Base-by-base conservation (phyloP, 192 early-diverging fungal species). In the Allomyces javanicus region DNA sequence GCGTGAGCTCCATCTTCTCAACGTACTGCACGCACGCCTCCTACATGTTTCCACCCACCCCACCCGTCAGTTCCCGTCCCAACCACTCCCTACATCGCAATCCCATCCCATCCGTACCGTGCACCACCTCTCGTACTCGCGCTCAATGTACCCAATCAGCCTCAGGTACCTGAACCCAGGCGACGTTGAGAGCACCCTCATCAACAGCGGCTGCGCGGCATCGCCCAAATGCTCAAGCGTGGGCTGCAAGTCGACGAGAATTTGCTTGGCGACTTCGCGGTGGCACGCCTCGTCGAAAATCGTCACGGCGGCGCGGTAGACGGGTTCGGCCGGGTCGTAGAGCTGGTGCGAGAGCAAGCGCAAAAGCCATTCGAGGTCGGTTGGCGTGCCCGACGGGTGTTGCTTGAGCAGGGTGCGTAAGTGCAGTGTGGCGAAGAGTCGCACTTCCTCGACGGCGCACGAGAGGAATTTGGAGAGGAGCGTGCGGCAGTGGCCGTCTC, bases 401-500 rank as follows among this genome's bases (percentile, higher is more conserved):
- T 9, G 85, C 81, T 1, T 89, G 69, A 90, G 70, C 21, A 92
- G 76, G 0, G 69, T 71, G n/a, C 87, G 81, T 7, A 90, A 68
- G 68, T 86, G 82, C 64, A 81, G 70, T 0, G 90, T 93, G 6
- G 89, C 80, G 71, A 83, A 89, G 10, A 89, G 70, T 1, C 90
- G 84, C 26, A 89, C 81, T 25, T 81, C 79, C 70, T 83, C 17
- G 17, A 45, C 19, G n/a, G 24, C 22, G 55, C 24, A 25, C 3
- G 88, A 88, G 83, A 91, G 86, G 17, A 93, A 74, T 70, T 93
- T 93, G 26, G 86, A 87, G 5, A 93, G 68, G 5, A 93, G 74
- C 7, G 90, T 79, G 9, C 90, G 78, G 0, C 87, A 80, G 72
- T 93, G 90, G 0, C 87, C 88, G 66, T 93, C 88, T 45, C 85